These are phyloP conservation scores for Yamadazyma sp. DNA, from an alignment of 1,139 yeast species.

Conservation along the genomic window DNA sequence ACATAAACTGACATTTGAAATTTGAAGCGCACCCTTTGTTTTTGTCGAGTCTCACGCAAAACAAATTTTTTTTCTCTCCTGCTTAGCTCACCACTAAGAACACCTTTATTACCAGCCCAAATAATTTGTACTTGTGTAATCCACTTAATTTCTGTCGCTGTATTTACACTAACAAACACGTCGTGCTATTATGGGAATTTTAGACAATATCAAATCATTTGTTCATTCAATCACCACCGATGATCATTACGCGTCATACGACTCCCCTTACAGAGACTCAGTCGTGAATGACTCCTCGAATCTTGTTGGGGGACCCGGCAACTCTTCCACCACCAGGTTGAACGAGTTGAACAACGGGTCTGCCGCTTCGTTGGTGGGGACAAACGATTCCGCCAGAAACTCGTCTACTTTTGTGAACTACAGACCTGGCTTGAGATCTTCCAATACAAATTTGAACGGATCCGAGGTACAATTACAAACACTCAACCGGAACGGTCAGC, in stretches of 20 bases:
- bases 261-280: conserved; percentile 43
- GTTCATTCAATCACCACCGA: conserved; percentile 63
- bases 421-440: conserved; percentile 42
- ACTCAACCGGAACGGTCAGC: conserved; percentile 52
- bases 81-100: too few relatives aligned
- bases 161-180: not conserved
- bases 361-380: conserved; percentile 23
- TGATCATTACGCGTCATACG: conserved; percentile 64
- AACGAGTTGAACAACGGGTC: conserved; percentile 36
- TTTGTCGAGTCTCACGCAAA: too few relatives aligned
- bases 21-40: too few relatives aligned
- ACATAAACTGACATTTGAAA: too few relatives aligned
- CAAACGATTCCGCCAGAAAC: conserved; percentile 11
- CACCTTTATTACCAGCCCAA: too few relatives aligned
- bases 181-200: conserved; percentile 34
- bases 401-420: conserved; percentile 27
- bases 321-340: conserved; percentile 30
- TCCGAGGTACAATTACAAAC: conserved; percentile 43
- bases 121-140: too few relatives aligned
- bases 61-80: too few relatives aligned
- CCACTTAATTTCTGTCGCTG: too few relatives aligned
- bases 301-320: conserved; percentile 19
- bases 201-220: conserved; percentile 49
- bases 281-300: conserved; percentile 20
- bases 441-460: conserved; percentile 26